Conservation (phyloP, 2,329 filamentous ascomycete genomes). For the Neoscytalidium dimidiatum region DNA sequence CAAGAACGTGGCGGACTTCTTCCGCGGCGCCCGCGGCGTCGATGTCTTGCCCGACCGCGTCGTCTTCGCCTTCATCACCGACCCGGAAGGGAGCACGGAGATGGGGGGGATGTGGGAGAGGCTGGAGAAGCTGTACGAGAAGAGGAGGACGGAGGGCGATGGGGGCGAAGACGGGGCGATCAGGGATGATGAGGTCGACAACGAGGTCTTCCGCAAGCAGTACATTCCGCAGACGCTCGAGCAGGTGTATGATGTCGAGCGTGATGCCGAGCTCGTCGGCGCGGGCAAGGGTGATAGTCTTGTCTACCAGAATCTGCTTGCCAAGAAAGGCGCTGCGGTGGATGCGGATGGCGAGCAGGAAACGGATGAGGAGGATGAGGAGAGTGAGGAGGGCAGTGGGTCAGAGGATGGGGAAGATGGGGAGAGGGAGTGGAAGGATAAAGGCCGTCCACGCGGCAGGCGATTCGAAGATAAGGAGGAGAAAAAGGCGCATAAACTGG, state of each 20-base stretch:
- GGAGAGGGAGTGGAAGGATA: constrained; percentile 32
- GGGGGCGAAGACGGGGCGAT: constrained; percentile 43
- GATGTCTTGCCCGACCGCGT: constrained; percentile 75
- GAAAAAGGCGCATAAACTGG: constrained; percentile 85
- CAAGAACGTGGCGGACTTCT: constrained; percentile 95
- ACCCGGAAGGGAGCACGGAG: constrained; percentile 60
- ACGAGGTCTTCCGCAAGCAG: constrained; percentile 91
- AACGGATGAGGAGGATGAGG: constrained; percentile 32
- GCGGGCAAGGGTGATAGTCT: constrained; percentile 74
- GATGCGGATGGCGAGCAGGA: constrained; percentile 54
- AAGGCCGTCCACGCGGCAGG: constrained; percentile 35
- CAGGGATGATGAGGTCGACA: constrained; percentile 70
- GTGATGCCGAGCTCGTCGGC: constrained; percentile 77
- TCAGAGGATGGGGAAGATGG: neutral
- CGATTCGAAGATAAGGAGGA: constrained; percentile 87
- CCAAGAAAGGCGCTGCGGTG: constrained; percentile 47
- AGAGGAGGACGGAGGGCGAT: constrained; percentile 56
- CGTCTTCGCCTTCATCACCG: constrained; percentile 83
- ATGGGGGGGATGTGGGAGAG: constrained; percentile 61
- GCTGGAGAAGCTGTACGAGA: constrained; percentile 68
- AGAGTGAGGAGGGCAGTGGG: constrained; percentile 27
- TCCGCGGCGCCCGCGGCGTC: constrained; percentile 75
- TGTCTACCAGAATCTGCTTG: constrained; percentile 82
- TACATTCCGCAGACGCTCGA: constrained; percentile 96
- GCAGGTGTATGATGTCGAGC: constrained; percentile 94